A percentile compares a stretch with the other conserved stretches of the same genome.
These are phyloP conservation scores for Lagenaria siceraria DNA, from an alignment of 306 rosid genomes.

Conservation along the genomic window DNA sequence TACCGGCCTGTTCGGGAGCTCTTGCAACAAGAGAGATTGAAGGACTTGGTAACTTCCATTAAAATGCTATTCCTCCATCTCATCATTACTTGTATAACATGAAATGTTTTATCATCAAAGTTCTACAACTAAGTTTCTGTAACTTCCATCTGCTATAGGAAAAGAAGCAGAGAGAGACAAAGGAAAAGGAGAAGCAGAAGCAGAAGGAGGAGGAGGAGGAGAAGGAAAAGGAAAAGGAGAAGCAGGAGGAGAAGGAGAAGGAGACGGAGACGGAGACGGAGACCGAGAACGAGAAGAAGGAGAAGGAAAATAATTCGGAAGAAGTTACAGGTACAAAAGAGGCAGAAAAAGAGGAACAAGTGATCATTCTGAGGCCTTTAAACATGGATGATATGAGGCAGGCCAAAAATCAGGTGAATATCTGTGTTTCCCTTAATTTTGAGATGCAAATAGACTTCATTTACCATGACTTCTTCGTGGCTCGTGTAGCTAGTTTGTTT, in stretches of 20 bases:
- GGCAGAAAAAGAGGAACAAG: slow-evolving; percentile 43
- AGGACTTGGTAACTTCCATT: slow-evolving; percentile 48
- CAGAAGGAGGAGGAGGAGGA: slow-evolving; percentile 29
- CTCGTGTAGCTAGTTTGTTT: neutral
- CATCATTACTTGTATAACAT: neutral
- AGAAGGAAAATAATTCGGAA: slow-evolving; percentile 27
- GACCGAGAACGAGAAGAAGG: neutral
- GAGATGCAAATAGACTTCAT: neutral
- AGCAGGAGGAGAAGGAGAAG: neutral
- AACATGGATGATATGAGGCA: slow-evolving; percentile 87
- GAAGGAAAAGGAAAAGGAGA: neutral
- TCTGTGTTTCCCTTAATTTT: neutral
- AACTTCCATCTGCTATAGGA: slow-evolving; percentile 30
- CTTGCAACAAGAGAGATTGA: slow-evolving; percentile 61
- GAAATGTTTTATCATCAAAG: neutral
- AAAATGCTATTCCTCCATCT: neutral
- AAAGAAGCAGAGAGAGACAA: slow-evolving; percentile 41
- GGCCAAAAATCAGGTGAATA: slow-evolving; percentile 75
- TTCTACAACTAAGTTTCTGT: slow-evolving; percentile 1
- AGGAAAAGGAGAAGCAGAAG: slow-evolving; percentile 30
- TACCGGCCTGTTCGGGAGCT: slow-evolving; percentile 90
- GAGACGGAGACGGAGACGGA: neutral
- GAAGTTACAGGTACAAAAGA: slow-evolving; percentile 33
- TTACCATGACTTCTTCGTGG: neutral
- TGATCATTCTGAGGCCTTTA: slow-evolving; percentile 51